Base-by-base conservation (phyloP, 805 yeast species). In the Spathaspora boniae region DNA sequence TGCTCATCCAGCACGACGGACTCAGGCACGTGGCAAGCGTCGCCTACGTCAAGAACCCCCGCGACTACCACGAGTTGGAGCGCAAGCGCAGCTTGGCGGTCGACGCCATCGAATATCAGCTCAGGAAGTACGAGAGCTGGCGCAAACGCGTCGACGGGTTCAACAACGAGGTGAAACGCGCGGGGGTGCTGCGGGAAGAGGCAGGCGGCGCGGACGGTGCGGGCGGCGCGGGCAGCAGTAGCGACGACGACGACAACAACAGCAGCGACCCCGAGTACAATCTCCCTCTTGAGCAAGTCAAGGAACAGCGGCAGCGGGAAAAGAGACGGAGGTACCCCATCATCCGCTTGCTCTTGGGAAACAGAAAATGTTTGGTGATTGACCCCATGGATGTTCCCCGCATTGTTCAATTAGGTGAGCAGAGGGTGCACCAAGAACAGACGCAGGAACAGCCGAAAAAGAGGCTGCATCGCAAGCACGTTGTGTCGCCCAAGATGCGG, bases 21-120 rank as follows among this genome's bases (percentile, higher is more conserved):
- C 46, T 51, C 7, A 47, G 56, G 16, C 61, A 65, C 28, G 51
- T 80, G 24, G 67, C 70, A 3, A 54, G 55, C 7, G 61, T 80
- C 16, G 76, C 86, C 0, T 56, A 58, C 12, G 64, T 84, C 19
- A 62, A 69, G 18, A 68, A 83, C 48, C 40, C 56, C 1, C 50
- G 51, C 5, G 77, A 83, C 50, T 47, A 42, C 3, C 51, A 60
- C 5, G 93, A 85, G 49, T 44, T 81, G 40, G 54, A 57, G 12
- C 42, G 50, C 16, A 85, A 84, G 51, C 65, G 74, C 21, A 57
- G 55, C 9, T 53, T 76, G 24, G 80, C 89, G 1, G 52, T 74
- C 2, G 53, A 56, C 9, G 83, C 78, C 41, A 57, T 76, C 24
- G 47, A 53, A 16, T 54, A 61, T 26, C 52, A 69, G 29, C 42